Percentiles rank a stretch among this genome's conserved stretches.
These are phyloP conservation scores for Cladorrhinum samala DNA, from an alignment of 495 filamentous ascomycete species.

Conservation along the genomic window DNA sequence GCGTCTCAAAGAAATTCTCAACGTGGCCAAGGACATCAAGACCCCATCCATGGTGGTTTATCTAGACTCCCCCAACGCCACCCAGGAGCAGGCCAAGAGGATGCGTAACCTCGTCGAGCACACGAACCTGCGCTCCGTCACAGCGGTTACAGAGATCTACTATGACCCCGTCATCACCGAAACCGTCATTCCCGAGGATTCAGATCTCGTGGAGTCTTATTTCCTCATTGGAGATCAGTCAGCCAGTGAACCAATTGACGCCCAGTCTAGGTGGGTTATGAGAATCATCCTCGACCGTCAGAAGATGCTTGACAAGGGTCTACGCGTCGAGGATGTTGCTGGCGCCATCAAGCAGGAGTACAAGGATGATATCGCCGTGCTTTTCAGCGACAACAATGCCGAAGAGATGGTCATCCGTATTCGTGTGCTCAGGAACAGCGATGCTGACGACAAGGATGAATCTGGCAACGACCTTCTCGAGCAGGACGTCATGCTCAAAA, in stretches of 20 bases:
- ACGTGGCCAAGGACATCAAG: constrained; percentile 96
- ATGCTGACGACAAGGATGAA: constrained; percentile 60
- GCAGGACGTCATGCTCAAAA: constrained; percentile 85
- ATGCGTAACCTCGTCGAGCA: constrained; percentile 88
- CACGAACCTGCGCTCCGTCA: constrained; percentile 88
- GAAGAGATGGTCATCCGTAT: constrained; percentile 93
- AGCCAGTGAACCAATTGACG: constrained; percentile 70
- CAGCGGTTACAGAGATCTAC: constrained; percentile 88
- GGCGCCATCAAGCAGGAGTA: constrained; percentile 80
- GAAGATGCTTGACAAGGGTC: constrained; percentile 88
- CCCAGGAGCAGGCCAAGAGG: constrained; percentile 75
- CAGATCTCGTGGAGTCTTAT: constrained; percentile 93
- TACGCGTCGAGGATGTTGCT: constrained; percentile 91
- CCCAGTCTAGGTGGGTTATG: constrained; percentile 89
- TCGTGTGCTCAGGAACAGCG: constrained; percentile 63
- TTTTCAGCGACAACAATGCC: constrained; percentile 97
- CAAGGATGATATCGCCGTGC: constrained; percentile 78
- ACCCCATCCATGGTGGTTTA: constrained; percentile 97
- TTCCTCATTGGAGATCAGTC: constrained; percentile 78
- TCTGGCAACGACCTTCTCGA: constrained; percentile 76
- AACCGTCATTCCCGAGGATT: constrained; percentile 80
- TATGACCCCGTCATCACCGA: constrained; percentile 87
- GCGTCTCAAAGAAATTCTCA: constrained; percentile 98
- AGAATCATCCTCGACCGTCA: constrained; percentile 90
- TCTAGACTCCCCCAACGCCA: constrained; percentile 52